Percentiles rank a stretch among this genome's conserved stretches.
Conservation (phyloP, 2,329 filamentous ascomycete species). For the Clonostachys byssicola region DNA sequence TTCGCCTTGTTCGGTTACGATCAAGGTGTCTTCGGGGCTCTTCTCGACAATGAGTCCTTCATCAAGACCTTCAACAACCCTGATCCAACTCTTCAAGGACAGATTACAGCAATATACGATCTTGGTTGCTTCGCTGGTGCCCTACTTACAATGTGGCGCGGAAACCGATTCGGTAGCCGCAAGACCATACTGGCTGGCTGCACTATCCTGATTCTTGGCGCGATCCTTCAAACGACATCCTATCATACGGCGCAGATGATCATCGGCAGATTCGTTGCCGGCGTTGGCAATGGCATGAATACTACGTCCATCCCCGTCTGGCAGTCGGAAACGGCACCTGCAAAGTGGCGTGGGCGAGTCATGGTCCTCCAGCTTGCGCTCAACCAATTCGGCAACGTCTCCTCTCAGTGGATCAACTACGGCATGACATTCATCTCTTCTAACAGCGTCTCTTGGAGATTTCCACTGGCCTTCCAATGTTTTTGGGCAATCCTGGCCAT, state of each 20-base stretch:
- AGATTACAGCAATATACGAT: constrained; percentile 32
- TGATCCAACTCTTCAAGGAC: constrained; percentile 17
- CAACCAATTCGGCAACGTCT: constrained; percentile 21
- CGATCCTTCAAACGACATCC: constrained; percentile 6
- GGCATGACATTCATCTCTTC: constrained; percentile 30
- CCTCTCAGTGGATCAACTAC: constrained; percentile 24
- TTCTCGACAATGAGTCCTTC: constrained; percentile 17
- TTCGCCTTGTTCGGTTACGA: constrained; percentile 22
- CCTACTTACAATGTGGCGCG: constrained; percentile 29
- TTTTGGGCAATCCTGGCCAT: constrained; percentile 33
- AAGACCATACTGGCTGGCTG: constrained; percentile 22
- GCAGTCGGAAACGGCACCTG: constrained; percentile 27
- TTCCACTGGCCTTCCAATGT: constrained; percentile 17
- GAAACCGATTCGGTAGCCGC: constrained; percentile 36
- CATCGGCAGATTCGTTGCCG: constrained; percentile 12
- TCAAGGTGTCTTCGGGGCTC: constrained; percentile 33
- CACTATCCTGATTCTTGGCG: constrained; percentile 2
- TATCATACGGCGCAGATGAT: constrained; percentile 17
- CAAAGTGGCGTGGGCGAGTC: constrained; percentile 21
- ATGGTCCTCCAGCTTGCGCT: constrained; percentile 22
- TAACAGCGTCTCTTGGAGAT: constrained; percentile 18
- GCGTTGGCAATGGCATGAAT: constrained; percentile 40
- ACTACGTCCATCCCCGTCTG: constrained; percentile 30
- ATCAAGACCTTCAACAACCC: constrained; percentile 29
- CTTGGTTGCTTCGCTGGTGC: constrained; percentile 42